Conservation (phyloP, 495 filamentous ascomycete species). For the Podospora fimiseda region DNA sequence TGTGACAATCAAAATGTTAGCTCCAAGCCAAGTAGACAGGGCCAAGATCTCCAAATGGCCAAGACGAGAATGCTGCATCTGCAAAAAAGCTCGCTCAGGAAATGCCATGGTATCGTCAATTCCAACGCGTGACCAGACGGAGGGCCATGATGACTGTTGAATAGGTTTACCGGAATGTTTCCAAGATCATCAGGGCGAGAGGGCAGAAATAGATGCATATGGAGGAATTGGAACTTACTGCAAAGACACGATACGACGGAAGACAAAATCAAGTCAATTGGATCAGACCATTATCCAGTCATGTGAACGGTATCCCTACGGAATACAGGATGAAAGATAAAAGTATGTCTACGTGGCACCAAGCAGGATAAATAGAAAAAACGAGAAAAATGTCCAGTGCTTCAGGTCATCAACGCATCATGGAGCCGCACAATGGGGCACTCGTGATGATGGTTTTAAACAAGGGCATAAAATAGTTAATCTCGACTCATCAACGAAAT, state of each 20-base stretch:
- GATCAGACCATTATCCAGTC: background rate
- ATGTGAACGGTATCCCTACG: background rate
- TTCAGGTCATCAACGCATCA: conserved; percentile 98
- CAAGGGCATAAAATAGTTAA: conserved; percentile 55
- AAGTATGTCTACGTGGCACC: conserved; percentile 13
- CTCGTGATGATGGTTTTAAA: conserved; percentile 99
- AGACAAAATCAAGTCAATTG: background rate
- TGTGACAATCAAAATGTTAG: background rate
- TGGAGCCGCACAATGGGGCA: conserved; percentile 72
- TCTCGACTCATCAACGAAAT: conserved; percentile 77
- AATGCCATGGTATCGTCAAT: conserved; percentile 23
- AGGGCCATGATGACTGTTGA: conserved; percentile 19
- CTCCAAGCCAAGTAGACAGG: background rate
- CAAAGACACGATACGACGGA: background rate
- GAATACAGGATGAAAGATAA: background rate
- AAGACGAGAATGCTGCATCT: background rate
- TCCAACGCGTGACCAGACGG: conserved; percentile 30
- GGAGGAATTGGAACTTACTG: background rate
- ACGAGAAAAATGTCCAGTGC: conserved; percentile 37
- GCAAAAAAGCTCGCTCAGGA: conserved; percentile 15
- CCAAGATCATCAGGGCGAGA: conserved; percentile 20
- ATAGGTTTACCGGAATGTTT: conserved; percentile 33
- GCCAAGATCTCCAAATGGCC: background rate
- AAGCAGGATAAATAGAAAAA: background rate
- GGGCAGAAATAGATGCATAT: conserved; percentile 3